A percentile compares a stretch with the other conserved stretches of the same genome.
These are phyloP conservation scores for Myriosclerotinia duriaeana DNA, from an alignment of 2,329 filamentous ascomycete species.

Conservation along the genomic window DNA sequence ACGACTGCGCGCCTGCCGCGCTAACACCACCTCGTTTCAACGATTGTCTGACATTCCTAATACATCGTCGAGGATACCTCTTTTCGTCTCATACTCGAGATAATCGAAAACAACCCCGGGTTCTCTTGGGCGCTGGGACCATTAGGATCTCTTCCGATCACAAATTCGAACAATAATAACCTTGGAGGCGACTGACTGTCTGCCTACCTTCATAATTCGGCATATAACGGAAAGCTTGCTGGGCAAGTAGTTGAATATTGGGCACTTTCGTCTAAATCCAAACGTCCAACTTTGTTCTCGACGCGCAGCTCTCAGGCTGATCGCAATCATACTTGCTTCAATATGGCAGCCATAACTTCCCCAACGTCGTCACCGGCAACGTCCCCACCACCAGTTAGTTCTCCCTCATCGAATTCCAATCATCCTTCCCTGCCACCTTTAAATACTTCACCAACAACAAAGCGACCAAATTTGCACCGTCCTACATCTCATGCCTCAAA, in stretches of 20 bases:
- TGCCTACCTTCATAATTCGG: conserved; percentile 22
- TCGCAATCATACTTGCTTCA: conserved; percentile 25
- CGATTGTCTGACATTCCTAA: conserved; percentile 4
- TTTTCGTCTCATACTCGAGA: conserved; percentile 1
- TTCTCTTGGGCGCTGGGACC: conserved; percentile 10
- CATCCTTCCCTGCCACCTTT: conserved; percentile 56
- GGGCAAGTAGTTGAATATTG: conserved; percentile 35
- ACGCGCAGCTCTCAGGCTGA: conserved; percentile 8
- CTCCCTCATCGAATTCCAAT: conserved; percentile 49
- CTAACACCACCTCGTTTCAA: conserved; percentile 7
- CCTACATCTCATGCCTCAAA: conserved; percentile 76
- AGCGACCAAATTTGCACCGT: conserved; percentile 60
- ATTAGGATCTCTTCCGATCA: neutral
- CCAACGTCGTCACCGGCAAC: conserved; percentile 52
- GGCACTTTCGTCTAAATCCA: conserved; percentile 13
- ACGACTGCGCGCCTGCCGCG: conserved; percentile 15
- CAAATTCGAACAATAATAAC: conserved; percentile 9
- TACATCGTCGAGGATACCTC: conserved; percentile 2
- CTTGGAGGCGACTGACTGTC: neutral
- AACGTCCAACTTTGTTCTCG: neutral
- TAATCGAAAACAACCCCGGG: neutral
- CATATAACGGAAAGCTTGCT: conserved; percentile 34
- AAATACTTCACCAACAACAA: conserved; percentile 54
- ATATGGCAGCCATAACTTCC: conserved; percentile 53
- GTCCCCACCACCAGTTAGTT: conserved; percentile 52